Conservation (phyloP, 2,329 filamentous ascomycete genomes). For the Fusarium anthophilum region DNA sequence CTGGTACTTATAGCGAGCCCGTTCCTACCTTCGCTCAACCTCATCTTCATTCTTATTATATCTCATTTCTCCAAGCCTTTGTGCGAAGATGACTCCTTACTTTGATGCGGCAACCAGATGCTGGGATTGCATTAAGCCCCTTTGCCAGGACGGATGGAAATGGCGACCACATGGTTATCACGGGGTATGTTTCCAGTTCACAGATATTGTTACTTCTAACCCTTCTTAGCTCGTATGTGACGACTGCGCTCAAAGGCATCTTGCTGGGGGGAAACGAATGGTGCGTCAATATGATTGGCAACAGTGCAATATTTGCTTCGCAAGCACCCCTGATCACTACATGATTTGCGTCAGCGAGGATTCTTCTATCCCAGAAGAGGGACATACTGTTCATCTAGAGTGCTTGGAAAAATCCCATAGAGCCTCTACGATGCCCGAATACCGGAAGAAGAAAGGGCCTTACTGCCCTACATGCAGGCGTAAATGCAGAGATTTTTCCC, state of each 20-base stretch:
- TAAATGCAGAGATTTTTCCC: not conserved
- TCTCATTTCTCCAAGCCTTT: not conserved
- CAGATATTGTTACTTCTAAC: not conserved
- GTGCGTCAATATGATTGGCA: not conserved
- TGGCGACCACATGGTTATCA: not conserved
- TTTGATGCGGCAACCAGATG: not conserved
- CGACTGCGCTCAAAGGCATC: not conserved
- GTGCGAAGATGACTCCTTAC: not conserved
- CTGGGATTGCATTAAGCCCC: not conserved
- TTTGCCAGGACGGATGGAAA: not conserved
- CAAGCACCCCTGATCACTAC: not conserved
- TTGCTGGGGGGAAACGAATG: not conserved
- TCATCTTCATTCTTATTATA: not conserved
- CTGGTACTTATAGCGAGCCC: not conserved
- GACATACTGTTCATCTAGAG: not conserved
- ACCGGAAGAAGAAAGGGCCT: not conserved
- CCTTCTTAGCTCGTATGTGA: not conserved
- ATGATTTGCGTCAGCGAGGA: not conserved
- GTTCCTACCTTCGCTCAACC: not conserved
- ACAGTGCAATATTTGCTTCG: not conserved
- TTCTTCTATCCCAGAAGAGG: not conserved
- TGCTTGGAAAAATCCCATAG: not conserved
- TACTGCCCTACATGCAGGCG: not conserved
- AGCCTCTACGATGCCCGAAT: not conserved
- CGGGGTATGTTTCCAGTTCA: not conserved